Evolutionary conservation across 2,329 filamentous ascomycete genomes (phyloP).

Genomic region (Fusarium sulawesiense): DNA sequence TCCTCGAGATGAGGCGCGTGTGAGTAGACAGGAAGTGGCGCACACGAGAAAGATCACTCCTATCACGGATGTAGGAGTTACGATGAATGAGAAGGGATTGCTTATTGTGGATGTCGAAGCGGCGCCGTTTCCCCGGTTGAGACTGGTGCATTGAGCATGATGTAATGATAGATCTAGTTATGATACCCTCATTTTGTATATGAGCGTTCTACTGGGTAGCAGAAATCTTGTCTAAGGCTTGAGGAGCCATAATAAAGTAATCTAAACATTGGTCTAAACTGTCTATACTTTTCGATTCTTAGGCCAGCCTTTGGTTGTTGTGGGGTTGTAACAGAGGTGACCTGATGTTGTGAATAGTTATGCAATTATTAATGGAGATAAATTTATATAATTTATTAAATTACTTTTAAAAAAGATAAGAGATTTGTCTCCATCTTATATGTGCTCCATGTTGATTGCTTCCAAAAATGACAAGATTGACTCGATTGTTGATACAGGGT

Average conservation of each 20-base stretch:
- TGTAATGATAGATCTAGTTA: conserved; percentile 34
- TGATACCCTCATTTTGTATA: conserved; percentile 46
- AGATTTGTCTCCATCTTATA: background rate
- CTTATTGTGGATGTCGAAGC: conserved; percentile 52
- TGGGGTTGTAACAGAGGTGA: too few species aligned
- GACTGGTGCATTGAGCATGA: conserved; percentile 54
- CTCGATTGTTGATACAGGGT: background rate
- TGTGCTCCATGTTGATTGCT: background rate
- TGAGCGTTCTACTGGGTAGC: conserved; percentile 22
- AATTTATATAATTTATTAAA: fast-evolving
- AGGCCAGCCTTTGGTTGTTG: background rate
- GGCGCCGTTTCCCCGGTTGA: conserved; percentile 52
- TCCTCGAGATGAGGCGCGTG: conserved; percentile 77
- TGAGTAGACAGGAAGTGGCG: conserved; percentile 80
- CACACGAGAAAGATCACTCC: conserved; percentile 78
- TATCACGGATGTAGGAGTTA: conserved; percentile 73
- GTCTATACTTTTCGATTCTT: background rate
- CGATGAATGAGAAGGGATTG: conserved; percentile 50
- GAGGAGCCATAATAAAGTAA: background rate
- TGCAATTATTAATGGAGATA: background rate
- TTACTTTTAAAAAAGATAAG: fast-evolving
- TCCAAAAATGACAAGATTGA: background rate
- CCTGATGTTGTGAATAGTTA: too few species aligned
- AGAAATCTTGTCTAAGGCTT: background rate
- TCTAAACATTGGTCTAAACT: background rate